Base-by-base conservation (phyloP, 1,284 basidiomycete genomes). In the Sanghuangporus sanghuang region DNA sequence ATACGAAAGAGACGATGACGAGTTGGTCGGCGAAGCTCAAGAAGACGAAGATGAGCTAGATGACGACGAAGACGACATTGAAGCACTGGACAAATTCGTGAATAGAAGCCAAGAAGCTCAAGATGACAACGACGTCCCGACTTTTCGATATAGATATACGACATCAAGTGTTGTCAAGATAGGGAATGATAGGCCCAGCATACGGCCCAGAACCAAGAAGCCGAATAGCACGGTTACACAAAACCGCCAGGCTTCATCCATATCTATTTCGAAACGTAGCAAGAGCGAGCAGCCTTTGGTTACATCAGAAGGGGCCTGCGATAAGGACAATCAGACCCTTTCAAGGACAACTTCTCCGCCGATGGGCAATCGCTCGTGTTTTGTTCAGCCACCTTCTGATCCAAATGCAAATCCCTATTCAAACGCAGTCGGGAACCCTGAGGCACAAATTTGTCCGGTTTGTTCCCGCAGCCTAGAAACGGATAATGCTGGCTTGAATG, bases 401-500 rank as follows among this genome's bases (percentile, higher is more conserved):
- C 11, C 53, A 8, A 35, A 1, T 54, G 53, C 53, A 32, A 54
- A 35, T n/a, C 35, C 18, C 14, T 3, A 9, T 16, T 12, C 36
- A 18, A 38, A 18, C 32, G 8, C 35, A 3, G 32, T 6, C 16
- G 14, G 36, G 8, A 54, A 16, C 7, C 32, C 6, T 18, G 53
- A 54, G 53, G 35, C 32, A 36, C 8, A 39, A n/a, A n/a, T 38
- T 16, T 92, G 90, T 72, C 90, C 90, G 6, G 75, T 92, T n/a
- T 92, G 90, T 69, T 71, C 75, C 23, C 84, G 81, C 70, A 72
- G 73, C 32, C 69, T 90, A 64, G 74, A 79, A 65, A 83, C 79
- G 1, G 84, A 90, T 71, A 92, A 92, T 69, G 77, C 80, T 60
- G 83, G 81, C 2, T 72, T 92, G 27, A 92, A 92, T 71, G 77